Conservation (phyloP, 345 rosid genomes). For the Combretum micranthum region DNA sequence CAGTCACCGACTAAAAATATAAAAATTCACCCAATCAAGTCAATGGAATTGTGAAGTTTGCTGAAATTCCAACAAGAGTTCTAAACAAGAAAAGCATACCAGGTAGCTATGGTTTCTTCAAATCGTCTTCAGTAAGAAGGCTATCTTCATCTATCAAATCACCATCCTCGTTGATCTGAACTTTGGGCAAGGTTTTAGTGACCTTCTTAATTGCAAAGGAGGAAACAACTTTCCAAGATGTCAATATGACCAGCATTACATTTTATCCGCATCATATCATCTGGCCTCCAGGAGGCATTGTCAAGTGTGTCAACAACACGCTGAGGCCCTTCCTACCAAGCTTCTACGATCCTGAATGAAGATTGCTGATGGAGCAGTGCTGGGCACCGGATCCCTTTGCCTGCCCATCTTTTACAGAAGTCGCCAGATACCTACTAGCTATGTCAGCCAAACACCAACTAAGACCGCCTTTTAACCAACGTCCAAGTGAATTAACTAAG, state of each 20-base stretch:
- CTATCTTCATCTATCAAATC: conserved; percentile 96
- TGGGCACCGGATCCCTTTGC: conserved; percentile 35
- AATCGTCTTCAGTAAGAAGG: conserved; percentile 78
- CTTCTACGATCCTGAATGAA: conserved; percentile 31
- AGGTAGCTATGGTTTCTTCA: conserved; percentile 61
- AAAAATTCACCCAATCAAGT: background rate
- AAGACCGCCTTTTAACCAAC: conserved; percentile 15
- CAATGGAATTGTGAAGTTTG: background rate
- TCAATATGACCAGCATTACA: too few species aligned
- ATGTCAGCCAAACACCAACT: conserved; percentile 22
- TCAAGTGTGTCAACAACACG: conserved; percentile 40
- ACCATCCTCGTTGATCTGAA: conserved; percentile 54
- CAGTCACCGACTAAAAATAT: conserved; percentile 62
- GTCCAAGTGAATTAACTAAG: conserved; percentile 8
- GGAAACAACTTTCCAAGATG: conserved; percentile 56
- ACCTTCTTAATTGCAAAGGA: conserved; percentile 76
- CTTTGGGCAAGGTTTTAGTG: conserved; percentile 35
- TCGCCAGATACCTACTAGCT: conserved; percentile 21
- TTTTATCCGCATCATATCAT: too few species aligned
- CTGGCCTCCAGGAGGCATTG: conserved; percentile 42
- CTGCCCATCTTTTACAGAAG: conserved; percentile 29
- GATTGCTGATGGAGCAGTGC: conserved; percentile 34
- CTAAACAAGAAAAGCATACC: conserved; percentile 27
- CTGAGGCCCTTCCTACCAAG: conserved; percentile 35
- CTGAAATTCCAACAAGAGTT: background rate